phyloP scores from a whole-genome alignment of 495 filamentous ascomycete genomes.

The Xylaria nigripes region DNA sequence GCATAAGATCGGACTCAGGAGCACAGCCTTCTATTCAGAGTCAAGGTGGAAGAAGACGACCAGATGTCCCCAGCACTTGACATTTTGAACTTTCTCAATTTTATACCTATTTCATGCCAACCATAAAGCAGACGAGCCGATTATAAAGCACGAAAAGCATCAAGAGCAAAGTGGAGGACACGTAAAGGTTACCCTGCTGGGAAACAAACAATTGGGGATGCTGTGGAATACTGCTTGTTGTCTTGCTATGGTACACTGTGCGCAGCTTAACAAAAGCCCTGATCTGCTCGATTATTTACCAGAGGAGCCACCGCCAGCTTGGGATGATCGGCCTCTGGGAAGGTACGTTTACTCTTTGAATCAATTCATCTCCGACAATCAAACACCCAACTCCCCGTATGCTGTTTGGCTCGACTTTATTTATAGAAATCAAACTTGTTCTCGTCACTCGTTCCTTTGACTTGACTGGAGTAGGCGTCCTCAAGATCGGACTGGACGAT shows the following conservation, averaged over 20 bases:
- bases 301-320: too few relatives aligned
- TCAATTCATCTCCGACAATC: not conserved
- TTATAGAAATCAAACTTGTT: constrained; percentile 70
- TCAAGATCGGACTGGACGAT: constrained; percentile 95
- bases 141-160: too few relatives aligned
- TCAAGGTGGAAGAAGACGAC: too few relatives aligned
- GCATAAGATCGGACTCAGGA: too few relatives aligned
- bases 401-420: constrained; percentile 18
- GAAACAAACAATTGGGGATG: not conserved
- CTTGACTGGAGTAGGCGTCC: constrained; percentile 90
- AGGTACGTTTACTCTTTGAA: too few relatives aligned
- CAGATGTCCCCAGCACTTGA: too few relatives aligned
- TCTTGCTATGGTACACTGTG: constrained; percentile 6
- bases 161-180: not conserved
- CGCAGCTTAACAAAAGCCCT: not conserved
- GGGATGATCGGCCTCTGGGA: too few relatives aligned
- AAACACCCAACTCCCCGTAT: not conserved
- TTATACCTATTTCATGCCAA: too few relatives aligned
- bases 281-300: not conserved
- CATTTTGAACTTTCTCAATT: too few relatives aligned
- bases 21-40: too few relatives aligned
- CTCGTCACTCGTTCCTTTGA: constrained; percentile 77
- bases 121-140: too few relatives aligned
- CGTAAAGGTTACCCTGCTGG: not conserved
- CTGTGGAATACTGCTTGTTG: not conserved